phyloP scores from a whole-genome alignment of 1,284 basidiomycete genomes.

The Fomitopsis palustris region DNA sequence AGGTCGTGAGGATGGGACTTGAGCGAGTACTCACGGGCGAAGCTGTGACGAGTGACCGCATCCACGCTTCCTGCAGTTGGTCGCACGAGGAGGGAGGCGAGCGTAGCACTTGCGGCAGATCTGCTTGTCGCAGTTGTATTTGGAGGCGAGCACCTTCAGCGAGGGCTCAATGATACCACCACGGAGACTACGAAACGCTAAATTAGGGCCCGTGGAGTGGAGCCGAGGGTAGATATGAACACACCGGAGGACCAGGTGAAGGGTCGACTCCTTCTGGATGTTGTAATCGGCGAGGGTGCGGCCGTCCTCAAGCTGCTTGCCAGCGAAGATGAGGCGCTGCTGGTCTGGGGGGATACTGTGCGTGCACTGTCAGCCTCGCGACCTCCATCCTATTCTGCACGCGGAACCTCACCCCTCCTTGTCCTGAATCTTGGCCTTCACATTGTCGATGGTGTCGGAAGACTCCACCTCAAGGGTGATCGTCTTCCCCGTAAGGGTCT shows the following conservation, averaged over 20 bases:
- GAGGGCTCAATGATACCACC: conserved; percentile 99
- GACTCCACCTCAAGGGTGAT: conserved; percentile 99
- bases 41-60: conserved; percentile 95
- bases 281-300: conserved; percentile 95
- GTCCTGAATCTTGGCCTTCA: conserved; percentile 90
- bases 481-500: conserved; percentile 96
- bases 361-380: conserved; percentile 6
- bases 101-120: conserved; percentile 99
- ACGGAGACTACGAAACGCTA: conserved; percentile 65
- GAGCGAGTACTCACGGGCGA: conserved; percentile 72
- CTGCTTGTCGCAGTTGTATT: conserved; percentile 98
- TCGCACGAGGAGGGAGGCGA: conserved; percentile 97
- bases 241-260: conserved; percentile 93
- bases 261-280: conserved; percentile 99
- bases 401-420: conserved; percentile 72
- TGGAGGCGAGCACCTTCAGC: conserved; percentile 92
- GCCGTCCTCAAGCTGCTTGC: conserved; percentile 96
- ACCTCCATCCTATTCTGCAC: neutral
- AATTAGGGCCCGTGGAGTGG: neutral
- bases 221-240: conserved; percentile 18
- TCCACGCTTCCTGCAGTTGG: conserved; percentile 95
- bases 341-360: conserved; percentile 87
- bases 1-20: neutral
- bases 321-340: conserved; percentile 92
- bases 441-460: conserved; percentile 93